Conservation (phyloP, 495 filamentous ascomycete species). For the Lichenothelia convexa region DNA sequence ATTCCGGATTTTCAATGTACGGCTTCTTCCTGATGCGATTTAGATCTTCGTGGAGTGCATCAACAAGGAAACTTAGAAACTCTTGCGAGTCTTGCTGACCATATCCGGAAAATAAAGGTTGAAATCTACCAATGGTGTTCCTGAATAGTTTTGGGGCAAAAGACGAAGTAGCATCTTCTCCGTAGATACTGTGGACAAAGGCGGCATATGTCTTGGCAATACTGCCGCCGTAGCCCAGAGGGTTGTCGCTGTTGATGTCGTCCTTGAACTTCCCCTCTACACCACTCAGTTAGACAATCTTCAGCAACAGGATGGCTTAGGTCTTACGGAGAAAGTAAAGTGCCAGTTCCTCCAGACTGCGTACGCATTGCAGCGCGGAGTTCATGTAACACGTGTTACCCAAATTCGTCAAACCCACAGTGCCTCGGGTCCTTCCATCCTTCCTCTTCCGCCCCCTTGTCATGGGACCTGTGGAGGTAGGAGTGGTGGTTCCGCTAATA, state of each 20-base stretch:
- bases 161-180: constrained; percentile 36
- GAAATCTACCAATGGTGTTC: constrained; percentile 55
- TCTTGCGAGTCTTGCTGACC: constrained; percentile 96
- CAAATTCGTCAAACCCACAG: constrained; percentile 68
- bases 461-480: constrained; percentile 32
- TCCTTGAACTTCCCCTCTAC: constrained; percentile 45
- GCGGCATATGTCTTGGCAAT: constrained; percentile 66
- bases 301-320: not conserved
- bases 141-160: constrained; percentile 67
- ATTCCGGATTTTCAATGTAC: constrained; percentile 94
- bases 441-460: constrained; percentile 49
- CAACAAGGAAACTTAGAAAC: constrained; percentile 88
- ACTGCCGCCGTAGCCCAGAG: constrained; percentile 62
- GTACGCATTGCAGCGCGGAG: constrained; percentile 82
- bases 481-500: constrained; percentile 44
- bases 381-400: constrained; percentile 99
- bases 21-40: constrained; percentile 91
- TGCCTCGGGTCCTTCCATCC: constrained; percentile 47
- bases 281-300: constrained; percentile 1
- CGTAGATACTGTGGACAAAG: constrained; percentile 57
- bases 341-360: constrained; percentile 78
- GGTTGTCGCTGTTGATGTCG: constrained; percentile 71
- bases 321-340: constrained; percentile 65
- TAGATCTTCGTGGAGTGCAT: constrained; percentile 85
- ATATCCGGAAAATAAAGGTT: constrained; percentile 77